Evolutionary conservation across 805 yeast species (phyloP).

Genomic region (Monosporozyma yasuniensis): DNA sequence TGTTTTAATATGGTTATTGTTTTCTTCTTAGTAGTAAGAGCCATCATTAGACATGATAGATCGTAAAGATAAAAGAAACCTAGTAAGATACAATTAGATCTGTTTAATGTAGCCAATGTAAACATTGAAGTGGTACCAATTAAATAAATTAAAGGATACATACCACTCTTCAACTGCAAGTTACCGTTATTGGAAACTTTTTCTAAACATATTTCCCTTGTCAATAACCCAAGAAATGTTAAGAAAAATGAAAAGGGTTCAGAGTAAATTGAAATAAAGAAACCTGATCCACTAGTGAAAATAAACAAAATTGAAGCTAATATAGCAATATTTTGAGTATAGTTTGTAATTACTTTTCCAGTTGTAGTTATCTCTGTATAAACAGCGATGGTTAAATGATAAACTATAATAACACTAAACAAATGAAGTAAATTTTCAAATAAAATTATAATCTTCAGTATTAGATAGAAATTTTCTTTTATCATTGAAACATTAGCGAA

Average conservation of each 20-base stretch:
- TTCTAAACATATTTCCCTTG: conserved; percentile 35
- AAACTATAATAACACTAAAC: conserved; percentile 40
- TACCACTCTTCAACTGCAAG: conserved; percentile 9
- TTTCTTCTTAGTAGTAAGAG: not conserved
- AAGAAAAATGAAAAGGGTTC: conserved; percentile 63
- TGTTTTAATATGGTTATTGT: conserved; percentile 7
- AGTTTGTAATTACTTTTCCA: conserved; percentile 5
- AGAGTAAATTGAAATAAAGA: conserved; percentile 63
- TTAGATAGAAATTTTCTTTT: conserved; percentile 32
- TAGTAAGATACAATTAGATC: conserved; percentile 69
- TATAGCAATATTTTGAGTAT: conserved; percentile 22
- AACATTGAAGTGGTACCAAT: conserved; percentile 32
- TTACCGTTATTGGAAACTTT: too few relatives aligned
- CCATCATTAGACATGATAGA: conserved; percentile 24
- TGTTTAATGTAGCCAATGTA: conserved; percentile 48
- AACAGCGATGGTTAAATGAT: conserved; percentile 36
- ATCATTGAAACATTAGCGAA: conserved; percentile 3
- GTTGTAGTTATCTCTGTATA: conserved; percentile 1
- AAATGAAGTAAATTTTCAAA: conserved; percentile 48
- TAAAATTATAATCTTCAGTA: conserved; percentile 39
- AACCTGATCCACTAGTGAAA: conserved; percentile 74
- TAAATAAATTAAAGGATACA: not conserved
- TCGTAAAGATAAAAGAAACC: conserved; percentile 64
- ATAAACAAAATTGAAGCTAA: conserved; percentile 40
- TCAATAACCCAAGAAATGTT: conserved; percentile 46